Base-by-base conservation (phyloP, 1,284 basidiomycete genomes). In the Trametes polyzona region DNA sequence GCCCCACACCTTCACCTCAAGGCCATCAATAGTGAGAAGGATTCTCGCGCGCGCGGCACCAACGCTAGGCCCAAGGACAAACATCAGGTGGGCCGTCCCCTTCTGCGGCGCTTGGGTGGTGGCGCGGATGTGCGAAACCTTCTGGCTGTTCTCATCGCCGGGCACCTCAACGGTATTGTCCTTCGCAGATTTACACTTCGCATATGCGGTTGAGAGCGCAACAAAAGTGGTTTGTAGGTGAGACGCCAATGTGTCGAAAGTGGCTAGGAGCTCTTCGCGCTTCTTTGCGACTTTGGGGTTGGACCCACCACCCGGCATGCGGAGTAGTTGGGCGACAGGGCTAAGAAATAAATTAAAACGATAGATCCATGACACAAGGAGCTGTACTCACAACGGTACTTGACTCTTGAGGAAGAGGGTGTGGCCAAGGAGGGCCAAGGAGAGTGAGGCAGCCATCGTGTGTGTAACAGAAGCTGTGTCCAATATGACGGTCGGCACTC, bases 321-420 rank as follows among this genome's bases (percentile, higher is more conserved):
- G 81, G 16, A 75, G 71, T 1, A 90, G 73, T 64, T 89, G 89
- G 11, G 76, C 67, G 5, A 90, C 75, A 2, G 89, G 88, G 50
- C 89, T 91, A 54, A 30, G 0, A 30, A 12, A 24, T 7, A 35
- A 17, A 14, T 29, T 6, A 44, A 24, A 46, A 10, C 37, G 21
- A 39, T 27, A 52, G 42, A 23, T 32, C 26, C 35, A 26, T 17
- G 33, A 17, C 23, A 19, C 36, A 19, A 52, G 32, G 14, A 23
- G 19, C 30, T 16, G 52, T 17, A 80, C 88, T 71, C 63, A 91
- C 89, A 92, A 83, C 2, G 89, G 90, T 0, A 90, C 75, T 64
- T 92, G 89, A 58, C 80, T 85, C 68, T 92, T 92, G 49, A 90
- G 73, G 67, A 88, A 92, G 16, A 92, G 69, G 0, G 89, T 76